Evolutionary conservation across 202 grass and related monocot genomes (phyloP).

Genomic region (Setaria italica): DNA sequence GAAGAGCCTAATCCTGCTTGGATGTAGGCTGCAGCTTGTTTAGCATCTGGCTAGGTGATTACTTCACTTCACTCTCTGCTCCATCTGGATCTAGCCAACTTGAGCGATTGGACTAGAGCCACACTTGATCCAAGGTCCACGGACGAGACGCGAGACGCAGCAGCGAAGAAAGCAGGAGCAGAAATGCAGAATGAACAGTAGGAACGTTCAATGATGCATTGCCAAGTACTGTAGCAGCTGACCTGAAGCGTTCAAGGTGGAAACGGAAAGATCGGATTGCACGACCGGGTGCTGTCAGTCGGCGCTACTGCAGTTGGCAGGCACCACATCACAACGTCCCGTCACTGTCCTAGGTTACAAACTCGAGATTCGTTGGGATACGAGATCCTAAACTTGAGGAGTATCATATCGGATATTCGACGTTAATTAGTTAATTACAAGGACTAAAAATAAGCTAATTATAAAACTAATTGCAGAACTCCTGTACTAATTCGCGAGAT

Average conservation of each 20-base stretch:
- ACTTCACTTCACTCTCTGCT: not conserved
- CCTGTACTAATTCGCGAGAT: too few species aligned
- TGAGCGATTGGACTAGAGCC: too few species aligned
- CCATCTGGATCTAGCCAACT: not conserved
- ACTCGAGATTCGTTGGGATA: not conserved
- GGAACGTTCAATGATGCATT: too few species aligned
- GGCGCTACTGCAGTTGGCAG: not conserved
- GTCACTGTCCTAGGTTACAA: conserved; percentile 18
- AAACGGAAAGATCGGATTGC: not conserved
- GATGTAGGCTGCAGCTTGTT: not conserved
- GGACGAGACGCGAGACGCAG: too few species aligned
- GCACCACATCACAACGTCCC: not conserved
- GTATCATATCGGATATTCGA: too few species aligned
- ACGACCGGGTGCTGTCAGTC: not conserved
- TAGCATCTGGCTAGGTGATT: not conserved
- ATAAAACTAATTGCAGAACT: too few species aligned
- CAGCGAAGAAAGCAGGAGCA: too few species aligned
- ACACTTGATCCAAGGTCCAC: not conserved
- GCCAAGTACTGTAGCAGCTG: too few species aligned
- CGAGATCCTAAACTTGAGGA: too few species aligned
- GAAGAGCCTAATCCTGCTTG: not conserved
- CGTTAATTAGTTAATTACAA: too few species aligned
- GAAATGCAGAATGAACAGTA: too few species aligned
- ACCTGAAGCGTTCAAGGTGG: not conserved
- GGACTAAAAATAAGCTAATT: too few species aligned